Evolutionary conservation across 1,284 basidiomycete species (phyloP).

Genomic region (Irpex lacteus): DNA sequence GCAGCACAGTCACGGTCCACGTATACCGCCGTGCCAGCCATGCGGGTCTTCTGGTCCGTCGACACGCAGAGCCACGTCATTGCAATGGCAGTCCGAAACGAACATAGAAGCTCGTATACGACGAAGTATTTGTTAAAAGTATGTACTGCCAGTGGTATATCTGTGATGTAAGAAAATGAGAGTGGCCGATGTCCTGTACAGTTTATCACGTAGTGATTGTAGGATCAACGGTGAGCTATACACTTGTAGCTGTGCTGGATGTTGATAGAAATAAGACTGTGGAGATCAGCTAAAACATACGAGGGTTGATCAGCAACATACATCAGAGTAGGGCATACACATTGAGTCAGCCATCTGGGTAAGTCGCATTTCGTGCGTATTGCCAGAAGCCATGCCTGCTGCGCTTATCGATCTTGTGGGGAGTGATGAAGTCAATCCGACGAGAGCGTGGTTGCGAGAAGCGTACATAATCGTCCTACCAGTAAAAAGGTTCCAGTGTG

Average conservation of each 20-base stretch:
- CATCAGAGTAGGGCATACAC: no score
- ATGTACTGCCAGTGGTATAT: neutral
- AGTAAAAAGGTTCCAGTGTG: no score
- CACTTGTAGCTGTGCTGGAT: neutral
- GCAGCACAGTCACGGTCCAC: neutral
- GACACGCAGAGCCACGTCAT: neutral
- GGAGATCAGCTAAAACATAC: no score
- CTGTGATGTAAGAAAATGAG: neutral
- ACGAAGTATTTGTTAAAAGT: neutral
- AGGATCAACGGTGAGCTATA: neutral
- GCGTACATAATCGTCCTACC: no score
- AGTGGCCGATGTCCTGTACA: neutral
- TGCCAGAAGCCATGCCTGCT: neutral
- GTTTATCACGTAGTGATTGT: neutral
- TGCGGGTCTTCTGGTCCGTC: neutral
- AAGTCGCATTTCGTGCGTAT: neutral
- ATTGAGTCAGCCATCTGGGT: no score
- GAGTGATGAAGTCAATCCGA: neutral
- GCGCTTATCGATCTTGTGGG: neutral
- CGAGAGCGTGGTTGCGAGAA: neutral
- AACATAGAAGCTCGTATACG: neutral
- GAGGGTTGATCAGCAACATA: no score
- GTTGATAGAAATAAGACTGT: neutral
- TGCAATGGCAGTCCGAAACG: neutral
- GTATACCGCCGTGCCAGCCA: neutral